Evolutionary conservation across 192 early-diverging fungal genomes (phyloP).

Genomic region (Coemansia asiatica): DNA sequence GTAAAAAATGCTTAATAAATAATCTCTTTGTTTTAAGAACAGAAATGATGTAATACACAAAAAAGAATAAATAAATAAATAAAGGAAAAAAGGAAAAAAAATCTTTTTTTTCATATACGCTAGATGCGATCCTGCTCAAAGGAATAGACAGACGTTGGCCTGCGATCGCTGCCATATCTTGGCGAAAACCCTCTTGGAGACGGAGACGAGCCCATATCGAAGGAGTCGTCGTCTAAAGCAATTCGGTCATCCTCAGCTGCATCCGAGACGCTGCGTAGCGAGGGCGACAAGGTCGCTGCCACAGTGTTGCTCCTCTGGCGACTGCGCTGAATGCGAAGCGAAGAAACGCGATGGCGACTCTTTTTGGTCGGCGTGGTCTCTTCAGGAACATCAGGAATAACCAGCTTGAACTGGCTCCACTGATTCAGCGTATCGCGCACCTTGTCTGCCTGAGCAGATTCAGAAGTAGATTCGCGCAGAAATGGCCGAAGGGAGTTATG

Average conservation of each 20-base stretch:
- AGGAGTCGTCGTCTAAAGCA: background rate
- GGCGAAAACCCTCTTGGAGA: slow-evolving; percentile 4
- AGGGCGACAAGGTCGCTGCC: slow-evolving; percentile 10
- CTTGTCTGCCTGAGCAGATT: slow-evolving; percentile 29
- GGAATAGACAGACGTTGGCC: background rate
- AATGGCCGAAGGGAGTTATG: slow-evolving; percentile 36
- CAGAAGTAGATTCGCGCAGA: slow-evolving; percentile 41
- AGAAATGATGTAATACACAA: no score
- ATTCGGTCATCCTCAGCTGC: background rate
- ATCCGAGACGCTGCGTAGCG: slow-evolving; percentile 7
- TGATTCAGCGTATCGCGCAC: slow-evolving; percentile 30
- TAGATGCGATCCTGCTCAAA: background rate
- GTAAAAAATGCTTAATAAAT: no score
- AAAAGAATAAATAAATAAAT: background rate
- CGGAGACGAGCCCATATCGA: slow-evolving; percentile 3
- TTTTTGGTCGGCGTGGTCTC: slow-evolving; percentile 24
- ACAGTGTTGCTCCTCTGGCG: slow-evolving; percentile 1
- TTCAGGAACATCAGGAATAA: slow-evolving; percentile 20
- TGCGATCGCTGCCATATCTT: background rate
- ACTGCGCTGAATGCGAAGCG: slow-evolving; percentile 1
- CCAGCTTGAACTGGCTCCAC: slow-evolving; percentile 46
- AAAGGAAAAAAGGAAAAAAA: slow-evolving; percentile 1
- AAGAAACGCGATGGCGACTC: background rate
- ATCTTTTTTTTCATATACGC: no score
- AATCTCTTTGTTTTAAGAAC: no score